Base-by-base conservation (phyloP, 768 basidiomycete species). In the Boletellus sp. region DNA sequence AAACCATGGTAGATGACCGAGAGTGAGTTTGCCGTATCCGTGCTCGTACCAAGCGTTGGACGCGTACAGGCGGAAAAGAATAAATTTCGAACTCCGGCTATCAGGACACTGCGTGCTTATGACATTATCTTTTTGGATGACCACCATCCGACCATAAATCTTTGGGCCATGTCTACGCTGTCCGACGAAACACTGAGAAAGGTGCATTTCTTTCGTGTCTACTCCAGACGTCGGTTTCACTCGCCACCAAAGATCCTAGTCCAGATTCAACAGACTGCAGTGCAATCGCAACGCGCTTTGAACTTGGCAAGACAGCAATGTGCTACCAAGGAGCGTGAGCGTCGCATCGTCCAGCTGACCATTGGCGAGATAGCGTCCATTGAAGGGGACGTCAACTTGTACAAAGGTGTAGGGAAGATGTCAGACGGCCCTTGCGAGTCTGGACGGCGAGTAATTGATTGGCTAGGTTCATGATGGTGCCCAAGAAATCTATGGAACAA, bases 381-480 rank as follows among this genome's bases (percentile, higher is more conserved):
- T 43, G 76, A 82, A 56, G 80, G 80, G 23, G 78, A 87, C 52
- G 84, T 88, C 12, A 90, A 87, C 61, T 72, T 96, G 59, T 97
- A 94, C 72, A 93, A 88, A 62, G 94, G 94, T 41, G 90, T 97
- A 39, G 94, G 94, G 28, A 97, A 97, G 72, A 95, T 95, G 94
- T 94, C 55, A 54, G 48, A 57, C 19, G 42, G 23, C 32, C 36
- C 43, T 47, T 39, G 35, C 35, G 38, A 39, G 19, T 26, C 33
- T 17, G 40, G 13, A 36, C 16, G 22, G 38, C 23, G 47, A 40
- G 39, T 58, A 38, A 48, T 23, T 3, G 28, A 45, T 10, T 44
- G 43, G 20, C 6, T 53, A 96, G 94, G 91, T 97, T 97, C 68
- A 80, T 97, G 79, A 80, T 84, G 73, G 83, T 90, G 6, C 90